Percentiles rank a stretch among this genome's conserved stretches.
phyloP scores from a whole-genome alignment of 768 basidiomycete genomes.

The Coprinopsis sp. region DNA sequence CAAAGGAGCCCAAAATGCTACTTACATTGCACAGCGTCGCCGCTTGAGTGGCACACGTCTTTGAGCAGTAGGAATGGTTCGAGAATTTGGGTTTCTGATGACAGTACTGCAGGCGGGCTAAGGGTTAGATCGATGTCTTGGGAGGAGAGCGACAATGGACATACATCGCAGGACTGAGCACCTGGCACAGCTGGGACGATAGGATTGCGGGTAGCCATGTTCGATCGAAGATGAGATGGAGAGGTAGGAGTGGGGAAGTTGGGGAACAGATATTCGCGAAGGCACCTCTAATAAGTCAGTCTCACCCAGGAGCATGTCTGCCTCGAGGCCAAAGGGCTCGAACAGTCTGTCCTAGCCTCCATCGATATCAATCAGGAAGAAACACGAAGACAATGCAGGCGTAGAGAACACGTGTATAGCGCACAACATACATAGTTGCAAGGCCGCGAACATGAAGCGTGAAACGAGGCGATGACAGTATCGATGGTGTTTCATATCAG shows the following conservation, averaged over 20 bases:
- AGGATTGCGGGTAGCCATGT: constrained; percentile 24
- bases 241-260: background rate
- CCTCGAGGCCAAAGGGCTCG: constrained; percentile 24
- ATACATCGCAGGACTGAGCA: constrained; percentile 39
- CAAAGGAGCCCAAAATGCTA: constrained; percentile 1
- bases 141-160: constrained; percentile 8
- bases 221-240: constrained; percentile 3
- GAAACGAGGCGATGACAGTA: constrained; percentile 26
- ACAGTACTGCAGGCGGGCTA: constrained; percentile 37
- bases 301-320: constrained; percentile 8
- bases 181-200: constrained; percentile 18
- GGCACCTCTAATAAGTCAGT: constrained; percentile 14
- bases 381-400: constrained; percentile 10
- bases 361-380: constrained; percentile 7
- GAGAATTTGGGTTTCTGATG: constrained; percentile 45
- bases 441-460: too few species aligned
- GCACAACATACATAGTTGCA: too few species aligned
- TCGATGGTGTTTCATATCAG: constrained; percentile 6
- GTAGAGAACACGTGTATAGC: constrained; percentile 25
- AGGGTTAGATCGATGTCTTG: constrained; percentile 8
- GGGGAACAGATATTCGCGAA: constrained; percentile 9
- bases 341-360: constrained; percentile 12
- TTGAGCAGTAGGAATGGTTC: constrained; percentile 45
- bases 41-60: constrained; percentile 49
- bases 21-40: constrained; percentile 42